These are phyloP conservation scores for Pelargonium nanum DNA, from an alignment of 345 rosid species.

Conservation along the genomic window DNA sequence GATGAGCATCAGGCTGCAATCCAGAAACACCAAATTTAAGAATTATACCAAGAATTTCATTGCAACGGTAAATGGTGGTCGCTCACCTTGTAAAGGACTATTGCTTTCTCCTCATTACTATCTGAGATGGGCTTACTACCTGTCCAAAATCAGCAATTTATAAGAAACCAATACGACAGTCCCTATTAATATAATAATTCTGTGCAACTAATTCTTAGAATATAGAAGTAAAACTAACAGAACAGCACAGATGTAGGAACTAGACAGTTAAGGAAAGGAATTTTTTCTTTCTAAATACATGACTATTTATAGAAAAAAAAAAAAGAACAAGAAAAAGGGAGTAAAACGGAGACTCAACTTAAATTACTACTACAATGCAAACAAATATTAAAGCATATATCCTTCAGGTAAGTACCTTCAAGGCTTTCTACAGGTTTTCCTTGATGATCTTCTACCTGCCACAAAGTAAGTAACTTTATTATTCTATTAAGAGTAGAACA, in stretches of 20 bases:
- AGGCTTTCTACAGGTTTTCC: slow-evolving; percentile 35
- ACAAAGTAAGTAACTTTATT: slow-evolving; percentile 8
- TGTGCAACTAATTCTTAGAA: slow-evolving; percentile 6
- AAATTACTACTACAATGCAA: neutral
- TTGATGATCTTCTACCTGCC: slow-evolving; percentile 45
- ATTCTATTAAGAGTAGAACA: slow-evolving; percentile 7
- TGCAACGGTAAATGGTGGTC: slow-evolving; percentile 4
- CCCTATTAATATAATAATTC: neutral
- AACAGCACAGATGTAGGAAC: neutral
- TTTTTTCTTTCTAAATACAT: neutral
- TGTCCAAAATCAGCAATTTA: slow-evolving; percentile 23
- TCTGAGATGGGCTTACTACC: slow-evolving; percentile 37
- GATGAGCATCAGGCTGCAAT: slow-evolving; percentile 58
- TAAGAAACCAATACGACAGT: neutral
- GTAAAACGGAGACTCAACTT: neutral
- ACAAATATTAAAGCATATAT: neutral
- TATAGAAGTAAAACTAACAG: slow-evolving; percentile 3
- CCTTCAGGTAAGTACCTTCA: slow-evolving; percentile 44
- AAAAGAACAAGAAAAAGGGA: neutral
- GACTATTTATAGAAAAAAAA: neutral
- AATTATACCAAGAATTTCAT: slow-evolving; percentile 4
- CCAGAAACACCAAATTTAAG: slow-evolving; percentile 14
- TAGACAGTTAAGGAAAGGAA: neutral
- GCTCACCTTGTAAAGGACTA: slow-evolving; percentile 71
- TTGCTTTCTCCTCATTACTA: slow-evolving; percentile 69